Evolutionary conservation across 139 green algal species (phyloP), one percentile per base, ranked within the genome.

Genomic region (Astrephomene gubernaculifera): DNA sequence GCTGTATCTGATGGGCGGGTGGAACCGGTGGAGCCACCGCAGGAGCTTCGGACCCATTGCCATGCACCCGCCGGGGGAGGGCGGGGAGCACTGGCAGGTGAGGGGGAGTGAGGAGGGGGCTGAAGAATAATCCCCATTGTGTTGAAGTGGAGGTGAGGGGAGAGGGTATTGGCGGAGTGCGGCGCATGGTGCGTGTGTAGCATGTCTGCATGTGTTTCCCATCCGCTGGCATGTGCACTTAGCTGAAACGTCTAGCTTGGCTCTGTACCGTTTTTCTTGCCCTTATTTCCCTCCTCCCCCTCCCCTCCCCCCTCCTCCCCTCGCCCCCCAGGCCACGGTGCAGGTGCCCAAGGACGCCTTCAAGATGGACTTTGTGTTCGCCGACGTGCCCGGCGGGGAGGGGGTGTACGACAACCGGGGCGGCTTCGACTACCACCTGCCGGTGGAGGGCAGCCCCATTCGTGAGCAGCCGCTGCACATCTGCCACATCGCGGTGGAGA

Each of bases 381-480:
- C 89, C 24, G 93, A 99, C 89, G 92, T 90, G 31, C 71, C 73
- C 5, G 91, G 93, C 45, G 81, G 88, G 22, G 88, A 92, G 53
- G 96, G 94, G 54, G 93, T 93, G 43, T 98, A 97, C 83, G 97
- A 99, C 95, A 98, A 97, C 92, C 94, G 96, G 61, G 87, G 89
- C 67, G 97, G 97, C 35, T 87, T 97, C 45, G 97, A 98, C 89
- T 99, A 99, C 90, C 97, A 99, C 88, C 61, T 99, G 61, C 94
- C 93, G 10, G 89, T 99, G 25, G 76, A 89, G 61, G 95, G 90
- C 63, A 90, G 85, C 61, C 91, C 90, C 27, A 49, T 86, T 27
- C 69, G 57, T 35, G 89, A 91, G 64, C 52, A 70, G 6, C 65
- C 65, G 41, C 92, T 99, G 78, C 92, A 96, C 86, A 87, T 99